Evolutionary conservation across 441 rosid species (phyloP), one percentile per base, ranked within the genome.

Genomic region (Populus hybrid): DNA sequence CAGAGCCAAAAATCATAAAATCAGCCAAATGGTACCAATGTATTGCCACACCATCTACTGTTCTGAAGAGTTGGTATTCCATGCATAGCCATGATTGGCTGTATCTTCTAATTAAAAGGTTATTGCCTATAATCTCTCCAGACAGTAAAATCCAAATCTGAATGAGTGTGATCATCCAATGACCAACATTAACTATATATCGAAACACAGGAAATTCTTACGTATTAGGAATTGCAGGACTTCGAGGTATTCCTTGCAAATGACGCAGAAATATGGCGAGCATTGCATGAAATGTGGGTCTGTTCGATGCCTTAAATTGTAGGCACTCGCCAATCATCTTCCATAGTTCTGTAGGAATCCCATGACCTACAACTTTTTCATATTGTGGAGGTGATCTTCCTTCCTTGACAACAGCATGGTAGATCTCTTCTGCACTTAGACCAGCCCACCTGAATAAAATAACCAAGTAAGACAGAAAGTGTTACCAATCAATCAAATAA

Each of bases 321-420:
- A 94, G 89, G 83, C 99, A 97, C 72, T 97, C 99, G 21, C 99
- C 99, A 83, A 97, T 91, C 99, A 97, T 94, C 88, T 90, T 93
- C 99, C 98, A 94, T 84, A 94, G 79, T 74, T 93, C 99, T 79
- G 98, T 86, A 18, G 99, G 99, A 75, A 97, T 89, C 80, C 99
- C 99, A 81, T 93, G 99, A 79, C 97, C 99, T 7, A 97, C 99
- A 64, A 97, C 97, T 86, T 98, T 94, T 68, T 97, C 91, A 92
- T 97, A 97, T 72, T 97, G 98, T 67, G 99, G 98, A 77, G 99
- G 99, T 84, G 90, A 84, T 82, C 88, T 97, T 75, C 94, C 88
- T 78, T 86, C 87, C 89, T 91, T 94, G 64, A 94, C 90, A 87
- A 94, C 98, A 83, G 95, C 90, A 83, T 92, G 90, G 83, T 92